Conservation (phyloP, 2,329 filamentous ascomycete genomes). For the Tolypocladium guangdongense region DNA sequence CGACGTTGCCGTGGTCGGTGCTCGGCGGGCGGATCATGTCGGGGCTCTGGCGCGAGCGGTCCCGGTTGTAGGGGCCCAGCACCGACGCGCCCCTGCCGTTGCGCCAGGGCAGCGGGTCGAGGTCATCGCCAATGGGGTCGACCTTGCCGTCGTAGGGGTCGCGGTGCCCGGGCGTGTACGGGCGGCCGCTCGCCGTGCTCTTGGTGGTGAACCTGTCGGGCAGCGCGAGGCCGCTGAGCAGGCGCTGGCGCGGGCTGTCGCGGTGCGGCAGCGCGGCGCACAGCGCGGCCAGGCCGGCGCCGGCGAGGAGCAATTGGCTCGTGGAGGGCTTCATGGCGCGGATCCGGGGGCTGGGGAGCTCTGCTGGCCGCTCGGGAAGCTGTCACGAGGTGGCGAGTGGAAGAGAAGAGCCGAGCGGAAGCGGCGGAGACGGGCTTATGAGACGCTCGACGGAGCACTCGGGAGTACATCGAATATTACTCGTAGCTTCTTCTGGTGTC, state of each 20-base stretch:
- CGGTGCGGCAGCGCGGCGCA: slow-evolving; percentile 18
- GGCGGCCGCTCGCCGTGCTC: slow-evolving; percentile 23
- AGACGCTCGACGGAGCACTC: neutral
- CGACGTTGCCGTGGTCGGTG: slow-evolving; percentile 60
- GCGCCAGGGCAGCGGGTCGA: slow-evolving; percentile 55
- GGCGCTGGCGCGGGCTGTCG: slow-evolving; percentile 44
- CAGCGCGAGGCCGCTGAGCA: slow-evolving; percentile 37
- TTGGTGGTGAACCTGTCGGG: slow-evolving; percentile 29
- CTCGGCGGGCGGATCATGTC: slow-evolving; percentile 61
- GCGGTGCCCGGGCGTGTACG: slow-evolving; percentile 48
- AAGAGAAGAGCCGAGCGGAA: neutral
- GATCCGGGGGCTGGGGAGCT: neutral
- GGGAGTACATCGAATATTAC: too few species aligned
- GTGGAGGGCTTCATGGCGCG: slow-evolving; percentile 16
- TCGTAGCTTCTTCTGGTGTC: neutral
- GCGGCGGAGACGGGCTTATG: neutral
- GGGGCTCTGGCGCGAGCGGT: slow-evolving; percentile 57
- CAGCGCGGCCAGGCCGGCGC: slow-evolving; percentile 9
- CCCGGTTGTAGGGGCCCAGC: slow-evolving; percentile 58
- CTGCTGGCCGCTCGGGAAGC: neutral
- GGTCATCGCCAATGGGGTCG: slow-evolving; percentile 45
- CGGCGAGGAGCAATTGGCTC: slow-evolving; percentile 15
- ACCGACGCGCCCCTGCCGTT: slow-evolving; percentile 56
- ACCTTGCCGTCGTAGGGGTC: slow-evolving; percentile 54
- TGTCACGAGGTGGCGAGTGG: neutral